A percentile compares a stretch with the other conserved stretches of the same genome.
Evolutionary conservation across 352 stramenopile genomes (phyloP).

Genomic region (Globisporangium cystogenes): DNA sequence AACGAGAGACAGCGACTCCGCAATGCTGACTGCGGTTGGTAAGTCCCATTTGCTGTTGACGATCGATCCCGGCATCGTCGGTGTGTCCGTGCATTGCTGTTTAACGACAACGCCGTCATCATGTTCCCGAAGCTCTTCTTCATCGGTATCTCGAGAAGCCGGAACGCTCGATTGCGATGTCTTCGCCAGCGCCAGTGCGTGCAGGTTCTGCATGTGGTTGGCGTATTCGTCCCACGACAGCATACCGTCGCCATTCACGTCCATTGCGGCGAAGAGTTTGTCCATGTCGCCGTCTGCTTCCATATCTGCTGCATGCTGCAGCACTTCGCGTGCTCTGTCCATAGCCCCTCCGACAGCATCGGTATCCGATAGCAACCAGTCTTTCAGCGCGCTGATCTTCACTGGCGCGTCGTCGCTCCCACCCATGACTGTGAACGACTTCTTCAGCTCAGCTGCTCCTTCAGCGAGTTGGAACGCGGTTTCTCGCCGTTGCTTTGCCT

Average conservation of each 20-base stretch:
- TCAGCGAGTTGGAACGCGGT: slow-evolving; percentile 26
- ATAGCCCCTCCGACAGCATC: background rate
- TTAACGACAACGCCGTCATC: too few species aligned
- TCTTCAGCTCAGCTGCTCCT: slow-evolving; percentile 36
- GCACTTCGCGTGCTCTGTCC: slow-evolving; percentile 15
- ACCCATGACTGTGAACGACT: slow-evolving; percentile 30
- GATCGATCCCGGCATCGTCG: too few species aligned
- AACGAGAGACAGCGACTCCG: too few species aligned
- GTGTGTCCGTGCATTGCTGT: too few species aligned
- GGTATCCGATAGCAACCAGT: slow-evolving; percentile 9
- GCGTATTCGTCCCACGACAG: slow-evolving; percentile 55
- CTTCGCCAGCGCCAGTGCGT: slow-evolving; percentile 28
- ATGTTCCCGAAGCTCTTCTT: too few species aligned
- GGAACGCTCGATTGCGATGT: background rate
- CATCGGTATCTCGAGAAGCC: too few species aligned
- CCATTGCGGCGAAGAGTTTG: slow-evolving; percentile 37
- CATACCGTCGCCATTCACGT: slow-evolving; percentile 38
- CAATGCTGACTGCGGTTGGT: too few species aligned
- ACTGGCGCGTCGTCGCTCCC: slow-evolving; percentile 26
- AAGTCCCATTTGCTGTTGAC: too few species aligned
- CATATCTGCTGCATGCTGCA: slow-evolving; percentile 30
- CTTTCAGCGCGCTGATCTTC: slow-evolving; percentile 24
- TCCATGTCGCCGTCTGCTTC: slow-evolving; percentile 37
- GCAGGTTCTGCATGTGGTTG: slow-evolving; percentile 41
- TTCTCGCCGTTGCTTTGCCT: slow-evolving; percentile 12